Base-by-base conservation (phyloP, 2,329 filamentous ascomycete species). In the Aspergillus intermedius region DNA sequence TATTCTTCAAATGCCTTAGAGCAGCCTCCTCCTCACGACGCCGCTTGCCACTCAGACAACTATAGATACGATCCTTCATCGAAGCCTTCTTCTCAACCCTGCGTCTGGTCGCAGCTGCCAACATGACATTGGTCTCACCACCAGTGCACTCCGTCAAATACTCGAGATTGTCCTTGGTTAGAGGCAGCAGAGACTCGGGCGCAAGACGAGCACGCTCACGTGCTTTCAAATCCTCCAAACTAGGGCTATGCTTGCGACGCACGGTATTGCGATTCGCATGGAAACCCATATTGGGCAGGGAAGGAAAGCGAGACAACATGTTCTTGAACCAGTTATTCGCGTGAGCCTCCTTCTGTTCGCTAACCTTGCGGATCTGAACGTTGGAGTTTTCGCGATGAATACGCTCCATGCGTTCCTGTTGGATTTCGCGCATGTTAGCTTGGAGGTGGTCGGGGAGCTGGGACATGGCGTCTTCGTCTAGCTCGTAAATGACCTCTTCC, bases 401-500 rank as follows among this genome's bases (percentile, higher is more conserved):
- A 15, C 60, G 50, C 10, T 42, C 45, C 9, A 51, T 46, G 13
- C 56, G 54, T 49, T 65, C 61, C 7, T 49, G 28, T 10, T 64
- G 61, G n/a, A 66, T 48, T 39, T 60, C 49, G 9, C 55, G 57
- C 58, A 64, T 61, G 43, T 53, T 59, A 13, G 51, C 41, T 34
- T 61, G 61, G 7, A 65, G 58, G 17, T 48, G 55, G 15, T 40
- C 41, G 15, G 61, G 60, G n/a, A 66, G 57, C 23, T 54, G 42
- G 12, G 55, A 49, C 43, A 65, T 50, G 15, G 62, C 60, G n/a
- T 44, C 44, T 50, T 57, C 54, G 45, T 66, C 60, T 3, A 65
- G 54, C 3, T 57, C 50, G 42, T 53, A 59, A 21, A 64, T 42
- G 3, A 65, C 60, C 44, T 66, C 62, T 44, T 60, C 62, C 63